Base-by-base conservation (phyloP, 1,284 basidiomycete genomes). In the Sanghuangporus baumii region DNA sequence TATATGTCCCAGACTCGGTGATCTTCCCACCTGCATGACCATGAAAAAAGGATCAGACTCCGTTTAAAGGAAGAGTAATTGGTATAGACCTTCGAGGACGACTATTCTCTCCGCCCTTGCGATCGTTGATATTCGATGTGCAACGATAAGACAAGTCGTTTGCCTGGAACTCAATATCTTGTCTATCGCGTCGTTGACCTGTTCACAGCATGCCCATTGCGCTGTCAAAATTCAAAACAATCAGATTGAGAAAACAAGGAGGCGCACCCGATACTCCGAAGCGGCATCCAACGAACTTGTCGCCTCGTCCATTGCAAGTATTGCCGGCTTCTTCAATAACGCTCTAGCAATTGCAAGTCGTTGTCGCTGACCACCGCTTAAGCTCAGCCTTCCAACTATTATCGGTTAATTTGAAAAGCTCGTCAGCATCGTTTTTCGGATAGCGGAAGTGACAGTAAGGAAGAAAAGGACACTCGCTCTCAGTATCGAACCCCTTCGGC, bases 121-220 rank as follows among this genome's bases (percentile, higher is more conserved):
- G 65, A 94, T 94, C 9, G 90, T 94, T 20, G 88, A 91, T 55
- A 94, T 72, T 61, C 94, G 81, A 74, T 96, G 94, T 0, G 94
- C 94, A 26, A 95, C 93, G 61, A 96, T 87, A 47, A 97, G 76
- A 65, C 94, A 94, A 1, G 93, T 96, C 55, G 94, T 93, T 66
- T 88, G 84, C 58, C 88, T 78, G 23, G 84, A 81, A 60, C 82
- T 78, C 56, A 96, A 79, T 65, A 97, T 94, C 71, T 88, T 89
- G 71, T 94, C 91, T 60, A 98, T 91, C 1, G 95, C 95, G 70
- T 93, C 86, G 72, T 98, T 96, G 36, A 95, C 91, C 81, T 89
- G 69, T 20, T 14, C 43, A 3, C 43, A 46, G 16, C 43, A n/a
- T 6, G 43, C 16, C 26, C 3, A 6, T n/a, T 18, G 16, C 16